Conservation (phyloP, 768 basidiomycete species). For the Gymnopilus junonius region DNA sequence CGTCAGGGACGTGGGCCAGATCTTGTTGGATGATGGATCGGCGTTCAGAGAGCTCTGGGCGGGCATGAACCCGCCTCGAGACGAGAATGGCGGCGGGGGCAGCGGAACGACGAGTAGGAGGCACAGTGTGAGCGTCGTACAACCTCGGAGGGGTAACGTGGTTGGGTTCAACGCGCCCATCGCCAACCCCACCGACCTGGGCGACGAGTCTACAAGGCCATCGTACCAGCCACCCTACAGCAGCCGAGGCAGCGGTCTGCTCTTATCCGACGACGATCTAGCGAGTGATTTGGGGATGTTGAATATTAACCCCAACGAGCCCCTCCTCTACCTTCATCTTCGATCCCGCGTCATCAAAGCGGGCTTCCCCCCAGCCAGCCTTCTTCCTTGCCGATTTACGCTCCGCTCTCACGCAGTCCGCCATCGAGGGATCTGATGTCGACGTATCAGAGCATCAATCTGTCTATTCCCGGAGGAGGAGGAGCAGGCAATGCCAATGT, state of each 20-base stretch:
- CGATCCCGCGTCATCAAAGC: constrained; percentile 27
- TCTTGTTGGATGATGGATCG: constrained; percentile 73
- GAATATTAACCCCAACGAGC: constrained; percentile 53
- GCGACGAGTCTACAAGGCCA: constrained; percentile 38
- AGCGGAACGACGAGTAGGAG: constrained; percentile 85
- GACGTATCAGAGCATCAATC: constrained; percentile 64
- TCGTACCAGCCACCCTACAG: constrained; percentile 35
- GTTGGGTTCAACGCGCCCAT: constrained; percentile 73
- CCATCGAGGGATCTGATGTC: constrained; percentile 54
- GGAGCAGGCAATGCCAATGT: constrained; percentile 33
- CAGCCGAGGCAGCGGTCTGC: constrained; percentile 56
- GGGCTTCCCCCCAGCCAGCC: constrained; percentile 67
- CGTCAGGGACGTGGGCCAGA: constrained; percentile 81
- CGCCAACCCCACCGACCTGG: constrained; percentile 31
- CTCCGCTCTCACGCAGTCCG: constrained; percentile 68
- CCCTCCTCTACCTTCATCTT: constrained; percentile 44
- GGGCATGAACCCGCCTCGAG: constrained; percentile 64
- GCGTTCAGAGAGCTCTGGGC: constrained; percentile 79
- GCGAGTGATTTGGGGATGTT: constrained; percentile 70
- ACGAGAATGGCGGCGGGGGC: constrained; percentile 63
- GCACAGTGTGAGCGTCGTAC: constrained; percentile 84
- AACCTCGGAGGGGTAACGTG: constrained; percentile 66
- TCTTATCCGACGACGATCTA: constrained; percentile 82
- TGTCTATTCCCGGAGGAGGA: constrained; percentile 56
- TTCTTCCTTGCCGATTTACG: constrained; percentile 77